phyloP scores from a whole-genome alignment of 441 rosid genomes.

The Euphorbia corollata region DNA sequence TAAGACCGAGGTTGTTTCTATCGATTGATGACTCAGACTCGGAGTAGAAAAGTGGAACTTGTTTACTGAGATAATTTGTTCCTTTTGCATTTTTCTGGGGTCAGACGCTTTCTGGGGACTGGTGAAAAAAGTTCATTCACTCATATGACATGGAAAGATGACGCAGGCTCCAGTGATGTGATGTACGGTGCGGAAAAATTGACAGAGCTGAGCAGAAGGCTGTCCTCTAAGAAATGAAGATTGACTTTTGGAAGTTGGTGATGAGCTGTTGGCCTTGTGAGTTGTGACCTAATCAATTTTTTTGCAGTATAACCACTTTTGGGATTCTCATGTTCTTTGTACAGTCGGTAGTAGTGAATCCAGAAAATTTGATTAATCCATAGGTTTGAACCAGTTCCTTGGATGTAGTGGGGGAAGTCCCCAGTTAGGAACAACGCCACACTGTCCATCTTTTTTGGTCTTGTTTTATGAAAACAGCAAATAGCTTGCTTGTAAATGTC shows the following conservation, averaged over 20 bases:
- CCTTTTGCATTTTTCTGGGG: constrained; percentile 13
- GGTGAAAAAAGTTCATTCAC: constrained; percentile 12
- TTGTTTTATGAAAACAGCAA: constrained; percentile 28
- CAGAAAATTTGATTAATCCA: constrained; percentile 19
- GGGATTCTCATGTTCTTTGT: constrained; percentile 16
- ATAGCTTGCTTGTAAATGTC: constrained; percentile 37
- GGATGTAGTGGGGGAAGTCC: constrained; percentile 24
- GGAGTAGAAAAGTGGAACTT: constrained; percentile 35
- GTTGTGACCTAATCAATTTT: constrained; percentile 5
- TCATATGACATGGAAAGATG: not conserved
- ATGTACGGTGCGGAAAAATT: not conserved
- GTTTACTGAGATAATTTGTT: constrained; percentile 9
- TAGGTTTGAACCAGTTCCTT: constrained; percentile 14
- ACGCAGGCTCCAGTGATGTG: constrained; percentile 1
- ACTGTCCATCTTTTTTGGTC: constrained; percentile 18
- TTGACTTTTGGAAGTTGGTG: constrained; percentile 22
- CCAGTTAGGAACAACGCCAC: constrained; percentile 18
- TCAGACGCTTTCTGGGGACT: constrained; percentile 12
- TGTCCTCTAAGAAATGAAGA: constrained; percentile 16
- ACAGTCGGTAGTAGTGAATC: constrained; percentile 11
- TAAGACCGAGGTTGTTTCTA: constrained; percentile 59
- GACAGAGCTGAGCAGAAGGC: constrained; percentile 4
- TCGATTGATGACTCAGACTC: constrained; percentile 76
- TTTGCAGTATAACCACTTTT: constrained; percentile 14
- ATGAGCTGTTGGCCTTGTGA: constrained; percentile 23